These are phyloP conservation scores for Schizochytrium sp. DNA, from an alignment of 108 stramenopile genomes.

Conservation along the genomic window DNA sequence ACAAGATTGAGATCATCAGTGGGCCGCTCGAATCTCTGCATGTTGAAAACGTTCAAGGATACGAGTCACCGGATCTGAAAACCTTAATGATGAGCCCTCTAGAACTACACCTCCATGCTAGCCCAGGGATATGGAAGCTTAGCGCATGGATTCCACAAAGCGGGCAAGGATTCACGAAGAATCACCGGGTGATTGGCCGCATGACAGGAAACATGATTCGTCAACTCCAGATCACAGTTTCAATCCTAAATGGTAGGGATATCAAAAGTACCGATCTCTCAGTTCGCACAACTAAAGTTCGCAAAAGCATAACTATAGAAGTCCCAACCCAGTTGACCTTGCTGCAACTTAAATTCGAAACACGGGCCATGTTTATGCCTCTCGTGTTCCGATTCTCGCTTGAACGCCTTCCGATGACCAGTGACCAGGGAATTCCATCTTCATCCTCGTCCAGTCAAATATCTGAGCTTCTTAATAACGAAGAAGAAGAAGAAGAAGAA, in stretches of 20 bases:
- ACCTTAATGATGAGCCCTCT: background rate
- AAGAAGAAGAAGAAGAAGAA: background rate
- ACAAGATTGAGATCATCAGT: too few relatives aligned
- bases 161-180: background rate
- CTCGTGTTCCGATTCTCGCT: too few relatives aligned
- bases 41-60: background rate
- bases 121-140: background rate
- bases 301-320: too few relatives aligned
- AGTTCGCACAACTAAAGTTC: background rate
- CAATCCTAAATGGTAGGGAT: too few relatives aligned
- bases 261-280: too few relatives aligned
- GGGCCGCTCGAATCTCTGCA: too few relatives aligned
- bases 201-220: background rate
- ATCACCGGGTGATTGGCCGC: background rate
- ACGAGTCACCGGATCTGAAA: background rate
- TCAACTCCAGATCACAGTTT: background rate
- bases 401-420: too few relatives aligned
- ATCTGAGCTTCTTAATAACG: background rate
- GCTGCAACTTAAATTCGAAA: too few relatives aligned
- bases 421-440: too few relatives aligned
- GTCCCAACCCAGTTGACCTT: too few relatives aligned
- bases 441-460: too few relatives aligned
- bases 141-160: slow-evolving; percentile 1
- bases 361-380: too few relatives aligned
- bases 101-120: background rate